A percentile compares a stretch with the other conserved stretches of the same genome.
Evolutionary conservation across 2,329 filamentous ascomycete species (phyloP).

Genomic region (Aspergillus neoniger): DNA sequence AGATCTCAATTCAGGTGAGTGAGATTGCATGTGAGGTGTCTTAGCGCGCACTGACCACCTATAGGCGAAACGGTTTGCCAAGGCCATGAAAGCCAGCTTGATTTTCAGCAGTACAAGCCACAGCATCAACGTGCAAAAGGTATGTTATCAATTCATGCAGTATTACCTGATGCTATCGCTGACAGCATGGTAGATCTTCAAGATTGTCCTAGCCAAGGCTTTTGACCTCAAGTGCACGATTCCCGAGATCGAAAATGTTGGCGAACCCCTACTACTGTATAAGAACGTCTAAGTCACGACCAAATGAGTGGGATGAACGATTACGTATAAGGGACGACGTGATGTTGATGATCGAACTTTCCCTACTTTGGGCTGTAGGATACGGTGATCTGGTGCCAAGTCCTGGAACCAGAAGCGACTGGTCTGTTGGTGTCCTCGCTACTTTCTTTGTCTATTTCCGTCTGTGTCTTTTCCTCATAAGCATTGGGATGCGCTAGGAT

Average conservation of each 20-base stretch:
- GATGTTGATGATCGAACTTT: constrained; percentile 35
- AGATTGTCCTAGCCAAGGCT: constrained; percentile 97
- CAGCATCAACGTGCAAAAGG: constrained; percentile 99
- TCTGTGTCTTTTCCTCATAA: constrained; percentile 17
- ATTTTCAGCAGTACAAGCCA: constrained; percentile 99
- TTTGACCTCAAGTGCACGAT: constrained; percentile 99
- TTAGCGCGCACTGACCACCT: constrained; percentile 24
- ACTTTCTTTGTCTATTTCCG: constrained; percentile 11
- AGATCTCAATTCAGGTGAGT: constrained; percentile 89
- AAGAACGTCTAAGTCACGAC: constrained; percentile 52
- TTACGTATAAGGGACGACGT: constrained; percentile 41
- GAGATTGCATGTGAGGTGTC: neutral
- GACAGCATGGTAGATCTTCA: constrained; percentile 76
- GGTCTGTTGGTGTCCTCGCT: constrained; percentile 9
- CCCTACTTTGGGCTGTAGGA: constrained; percentile 15
- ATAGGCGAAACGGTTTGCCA: constrained; percentile 90
- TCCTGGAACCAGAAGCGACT: constrained; percentile 8
- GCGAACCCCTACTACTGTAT: constrained; percentile 92
- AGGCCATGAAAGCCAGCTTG: constrained; percentile 95
- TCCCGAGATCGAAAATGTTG: constrained; percentile 96
- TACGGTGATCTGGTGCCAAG: constrained; percentile 9
- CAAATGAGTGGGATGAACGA: constrained; percentile 25
- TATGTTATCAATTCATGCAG: constrained; percentile 43
- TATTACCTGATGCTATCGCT: constrained; percentile 20
- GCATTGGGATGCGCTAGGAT: constrained; percentile 29